Base-by-base conservation (phyloP, 352 stramenopile species). In the Pythium aquatile region DNA sequence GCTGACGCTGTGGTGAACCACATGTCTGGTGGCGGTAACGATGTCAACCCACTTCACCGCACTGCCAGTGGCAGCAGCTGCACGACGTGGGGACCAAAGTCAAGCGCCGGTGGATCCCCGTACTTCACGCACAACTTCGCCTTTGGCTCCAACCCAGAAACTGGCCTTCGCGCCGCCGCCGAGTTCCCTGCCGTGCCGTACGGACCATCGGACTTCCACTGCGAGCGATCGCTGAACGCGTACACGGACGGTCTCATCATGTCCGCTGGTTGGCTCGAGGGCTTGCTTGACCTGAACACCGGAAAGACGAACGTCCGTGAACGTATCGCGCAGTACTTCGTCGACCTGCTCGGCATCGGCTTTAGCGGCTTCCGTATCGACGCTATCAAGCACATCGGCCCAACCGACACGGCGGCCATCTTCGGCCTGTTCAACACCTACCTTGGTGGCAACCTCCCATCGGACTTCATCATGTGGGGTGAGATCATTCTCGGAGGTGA, bases 361-460 rank as follows among this genome's bases (percentile, higher is more conserved):
- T 85, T 91, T 58, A 86, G 72, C 28, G 83, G 81, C 29, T 82
- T 90, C 61, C 77, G 81, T 11, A 70, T 91, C 20, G 83, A 91
- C 42, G 83, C 83, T 2, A 58, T 79, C 17, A 90, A 90, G 66
- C 79, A 91, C 60, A 88, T 91, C 47, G 58, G 66, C 8, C 83
- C 81, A 9, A 66, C 65, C 2, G 81, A 91, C 61, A 55, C 69
- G 1, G 78, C 73, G 0, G 39, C 68, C 5, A 91, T 91, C 55
- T 73, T 81, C 26, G 80, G 76, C 3, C 33, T 77, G 0, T 58
- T 89, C 20, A 85, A 58, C 56, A 75, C 48, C 47, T 88, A 79
- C 70, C 78, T 91, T 66, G 81, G 83, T 26, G 83, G 83, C 17
- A 81, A 66, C 42, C 55, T 89, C 7, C 83, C 81, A 0, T 62